A percentile compares a stretch with the other conserved stretches of the same genome.
phyloP scores from a whole-genome alignment of 495 filamentous ascomycete species.

The Lasiosphaeris hirsuta region DNA sequence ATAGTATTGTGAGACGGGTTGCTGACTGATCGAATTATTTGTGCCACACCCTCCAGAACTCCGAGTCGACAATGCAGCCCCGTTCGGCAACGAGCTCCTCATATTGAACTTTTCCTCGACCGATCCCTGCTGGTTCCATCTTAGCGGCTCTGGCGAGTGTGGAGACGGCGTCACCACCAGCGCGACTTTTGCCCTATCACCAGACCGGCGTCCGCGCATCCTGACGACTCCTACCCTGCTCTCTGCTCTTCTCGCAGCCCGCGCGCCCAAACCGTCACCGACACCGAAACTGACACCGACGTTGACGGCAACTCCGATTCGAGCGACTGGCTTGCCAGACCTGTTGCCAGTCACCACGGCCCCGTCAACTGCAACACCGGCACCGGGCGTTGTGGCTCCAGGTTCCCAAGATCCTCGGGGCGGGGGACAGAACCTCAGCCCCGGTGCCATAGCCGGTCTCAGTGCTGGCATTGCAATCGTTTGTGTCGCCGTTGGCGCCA shows the following conservation, averaged over 20 bases:
- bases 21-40: conserved; percentile 19
- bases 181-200: conserved; percentile 12
- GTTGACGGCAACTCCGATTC: not conserved
- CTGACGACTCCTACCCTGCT: too few relatives aligned
- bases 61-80: conserved; percentile 15
- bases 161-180: conserved; percentile 18
- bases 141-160: conserved; percentile 20
- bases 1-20: not conserved
- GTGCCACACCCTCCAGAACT: conserved; percentile 19
- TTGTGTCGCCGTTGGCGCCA: conserved; percentile 22
- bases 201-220: not conserved
- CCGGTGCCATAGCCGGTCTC: conserved; percentile 27
- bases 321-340: not conserved
- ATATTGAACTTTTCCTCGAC: conserved; percentile 23
- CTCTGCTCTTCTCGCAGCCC: too few relatives aligned
- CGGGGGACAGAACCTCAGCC: conserved; percentile 18
- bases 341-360: not conserved
- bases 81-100: conserved; percentile 20
- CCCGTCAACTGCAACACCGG: not conserved
- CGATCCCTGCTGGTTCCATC: conserved; percentile 31
- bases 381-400: conserved; percentile 3
- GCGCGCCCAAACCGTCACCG: conserved; percentile 4
- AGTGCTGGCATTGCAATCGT: conserved; percentile 24
- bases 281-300: conserved; percentile 2
- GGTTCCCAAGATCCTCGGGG: not conserved